These are phyloP conservation scores for Huntiella savannae DNA, from an alignment of 2,329 filamentous ascomycete species.

Conservation along the genomic window DNA sequence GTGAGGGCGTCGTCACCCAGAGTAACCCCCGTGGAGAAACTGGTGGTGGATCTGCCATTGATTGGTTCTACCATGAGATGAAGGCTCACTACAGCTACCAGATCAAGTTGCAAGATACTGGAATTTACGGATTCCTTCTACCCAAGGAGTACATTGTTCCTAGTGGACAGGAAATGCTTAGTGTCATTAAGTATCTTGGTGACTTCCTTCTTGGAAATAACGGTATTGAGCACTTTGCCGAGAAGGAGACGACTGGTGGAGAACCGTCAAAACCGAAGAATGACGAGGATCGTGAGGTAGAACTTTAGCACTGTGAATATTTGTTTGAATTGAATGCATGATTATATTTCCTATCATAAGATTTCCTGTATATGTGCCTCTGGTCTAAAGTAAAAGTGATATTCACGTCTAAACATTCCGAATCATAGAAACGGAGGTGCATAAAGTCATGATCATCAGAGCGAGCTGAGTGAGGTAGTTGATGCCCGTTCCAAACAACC, in stretches of 20 bases:
- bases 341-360: neutral
- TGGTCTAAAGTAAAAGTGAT: too few species aligned
- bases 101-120: conserved; percentile 82
- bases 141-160: conserved; percentile 75
- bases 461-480: conserved; percentile 19
- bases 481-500: conserved; percentile 21
- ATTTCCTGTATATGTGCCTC: too few species aligned
- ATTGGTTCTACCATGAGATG: conserved; percentile 89
- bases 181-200: conserved; percentile 67
- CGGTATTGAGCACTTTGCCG: conserved; percentile 33
- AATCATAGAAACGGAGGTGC: conserved; percentile 21
- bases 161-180: conserved; percentile 71
- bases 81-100: conserved; percentile 74
- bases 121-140: conserved; percentile 82
- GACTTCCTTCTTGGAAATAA: conserved; percentile 58
- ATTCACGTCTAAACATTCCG: too few species aligned
- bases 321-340: neutral
- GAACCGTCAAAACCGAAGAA: conserved; percentile 10
- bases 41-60: conserved; percentile 69
- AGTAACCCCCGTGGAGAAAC: conserved; percentile 38
- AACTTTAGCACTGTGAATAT: neutral
- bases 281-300: conserved; percentile 12
- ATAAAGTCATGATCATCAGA: conserved; percentile 26
- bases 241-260: neutral
- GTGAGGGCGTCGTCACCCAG: conserved; percentile 37